These are phyloP conservation scores for Spongispora temasekensis DNA, from an alignment of 1,284 basidiomycete species.

Conservation along the genomic window DNA sequence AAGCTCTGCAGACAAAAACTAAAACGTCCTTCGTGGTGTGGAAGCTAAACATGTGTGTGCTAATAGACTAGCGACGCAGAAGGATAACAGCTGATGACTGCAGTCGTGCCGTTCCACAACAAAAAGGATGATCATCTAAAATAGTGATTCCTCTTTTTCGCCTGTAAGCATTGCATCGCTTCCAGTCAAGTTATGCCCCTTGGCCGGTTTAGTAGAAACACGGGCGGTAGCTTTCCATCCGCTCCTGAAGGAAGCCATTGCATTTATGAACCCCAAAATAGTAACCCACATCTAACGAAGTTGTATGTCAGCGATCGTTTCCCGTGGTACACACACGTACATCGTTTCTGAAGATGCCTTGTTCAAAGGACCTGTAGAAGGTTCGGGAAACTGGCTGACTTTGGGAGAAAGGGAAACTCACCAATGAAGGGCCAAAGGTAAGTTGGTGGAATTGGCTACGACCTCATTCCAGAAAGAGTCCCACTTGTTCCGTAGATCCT, in stretches of 20 bases:
- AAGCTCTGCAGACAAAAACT: too few relatives aligned
- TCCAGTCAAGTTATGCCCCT: not conserved
- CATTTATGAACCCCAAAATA: conserved; percentile 63
- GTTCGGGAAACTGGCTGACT: conserved; percentile 1
- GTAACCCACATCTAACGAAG: conserved; percentile 57
- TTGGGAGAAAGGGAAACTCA: conserved; percentile 39
- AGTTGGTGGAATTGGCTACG: conserved; percentile 71
- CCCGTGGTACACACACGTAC: conserved; percentile 37
- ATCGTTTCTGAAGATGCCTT: conserved; percentile 65
- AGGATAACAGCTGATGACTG: not conserved
- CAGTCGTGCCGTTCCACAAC: not conserved
- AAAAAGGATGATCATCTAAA: not conserved
- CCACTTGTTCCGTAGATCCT: conserved; percentile 61
- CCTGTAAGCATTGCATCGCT: conserved; percentile 5
- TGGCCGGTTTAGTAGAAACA: conserved; percentile 23
- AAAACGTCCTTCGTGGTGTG: too few relatives aligned
- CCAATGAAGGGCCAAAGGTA: conserved; percentile 86
- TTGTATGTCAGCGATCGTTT: not conserved
- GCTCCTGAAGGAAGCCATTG: conserved; percentile 63
- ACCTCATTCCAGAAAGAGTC: conserved; percentile 74
- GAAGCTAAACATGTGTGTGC: too few relatives aligned
- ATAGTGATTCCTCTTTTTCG: conserved; percentile 13
- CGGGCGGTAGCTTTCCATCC: conserved; percentile 77
- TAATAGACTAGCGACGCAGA: too few relatives aligned
- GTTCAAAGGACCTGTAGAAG: conserved; percentile 60